Evolutionary conservation across 495 filamentous ascomycete species (phyloP).

Genomic region (Hypoxylon cercidicola): DNA sequence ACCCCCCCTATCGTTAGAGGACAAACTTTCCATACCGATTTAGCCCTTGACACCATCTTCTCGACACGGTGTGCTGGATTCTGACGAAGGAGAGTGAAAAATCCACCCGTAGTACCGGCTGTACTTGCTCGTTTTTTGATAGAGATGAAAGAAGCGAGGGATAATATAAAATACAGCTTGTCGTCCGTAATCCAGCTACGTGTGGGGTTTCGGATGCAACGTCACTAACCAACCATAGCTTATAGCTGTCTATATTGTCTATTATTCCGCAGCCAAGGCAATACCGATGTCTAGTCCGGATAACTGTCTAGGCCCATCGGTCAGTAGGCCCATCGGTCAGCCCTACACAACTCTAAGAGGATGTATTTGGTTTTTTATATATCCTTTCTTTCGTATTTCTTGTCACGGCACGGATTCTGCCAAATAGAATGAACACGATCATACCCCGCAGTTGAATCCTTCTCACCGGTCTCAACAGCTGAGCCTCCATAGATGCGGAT

Average conservation of each 20-base stretch:
- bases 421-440: slow-evolving; percentile 1
- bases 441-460: slow-evolving; percentile 2
- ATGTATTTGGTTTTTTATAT: background rate
- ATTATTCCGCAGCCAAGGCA: slow-evolving; percentile 25
- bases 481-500: slow-evolving; percentile 7
- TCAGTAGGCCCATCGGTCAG: no score
- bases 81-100: slow-evolving; percentile 17
- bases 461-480: slow-evolving; percentile 9
- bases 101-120: slow-evolving; percentile 21
- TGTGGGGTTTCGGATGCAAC: slow-evolving; percentile 33
- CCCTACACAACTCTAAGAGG: slow-evolving; percentile 12
- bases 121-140: slow-evolving; percentile 30
- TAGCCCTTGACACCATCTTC: slow-evolving; percentile 32
- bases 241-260: slow-evolving; percentile 15
- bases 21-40: slow-evolving; percentile 28
- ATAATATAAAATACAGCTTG: slow-evolving; percentile 14
- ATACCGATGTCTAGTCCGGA: slow-evolving; percentile 18
- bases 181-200: slow-evolving; percentile 10
- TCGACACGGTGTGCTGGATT: slow-evolving; percentile 28
- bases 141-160: slow-evolving; percentile 15
- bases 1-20: slow-evolving; percentile 3
- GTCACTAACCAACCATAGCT: slow-evolving; percentile 24
- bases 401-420: no score
- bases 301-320: slow-evolving; percentile 4
- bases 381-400: background rate